Evolutionary conservation across 139 green algal genomes (phyloP), one percentile per base, ranked within the genome.

Genomic region (Tetraselmis chui): DNA sequence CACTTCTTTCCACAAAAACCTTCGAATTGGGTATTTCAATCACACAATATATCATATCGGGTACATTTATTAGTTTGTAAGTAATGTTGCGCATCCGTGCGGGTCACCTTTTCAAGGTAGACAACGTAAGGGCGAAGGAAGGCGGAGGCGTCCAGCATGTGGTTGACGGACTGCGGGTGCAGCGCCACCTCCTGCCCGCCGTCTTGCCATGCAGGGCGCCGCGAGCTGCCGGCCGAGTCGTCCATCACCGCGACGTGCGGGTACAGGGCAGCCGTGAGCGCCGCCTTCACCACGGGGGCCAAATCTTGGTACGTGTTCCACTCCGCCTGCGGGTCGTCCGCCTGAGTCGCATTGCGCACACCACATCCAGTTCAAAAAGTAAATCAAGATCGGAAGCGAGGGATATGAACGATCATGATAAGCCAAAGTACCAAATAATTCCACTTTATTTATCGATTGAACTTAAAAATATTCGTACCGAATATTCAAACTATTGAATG

Each of bases 201-300:
- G 80, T 92, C 89, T 74, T 90, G 84, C 89, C 89, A 93, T 1
- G 59, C 86, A 0, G 90, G 91, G 2, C 86, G 82, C 5, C 74
- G 76, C 24, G 80, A 81, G 31, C 84, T 80, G 2, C 29, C 80
- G 0, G 82, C 80, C 28, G 79, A 83, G 23, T 94, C 87, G 25
- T 89, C 86, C 89, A 93, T 93, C 23, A 91, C 86, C 0, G 94
- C 96, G 28, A 98, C 82, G 29, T 96, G 96, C 2, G 96, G 95
- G 59, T 95, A 93, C 75, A 99, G 88, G 0, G 95, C 94, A 0
- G 93, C 94, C 22, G 85, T 85, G 84, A 99, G 89, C 74, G 92
- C 92, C 0, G 92, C 93, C 84, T 96, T 96, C 1, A 97, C 79
- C 83, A 76, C 24, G 5, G 24, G 30, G 30, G 26, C 26, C 58